Percentiles rank a stretch among this genome's conserved stretches.
phyloP scores from a whole-genome alignment of 108 stramenopile species.

The Conticribra weissflogii region DNA sequence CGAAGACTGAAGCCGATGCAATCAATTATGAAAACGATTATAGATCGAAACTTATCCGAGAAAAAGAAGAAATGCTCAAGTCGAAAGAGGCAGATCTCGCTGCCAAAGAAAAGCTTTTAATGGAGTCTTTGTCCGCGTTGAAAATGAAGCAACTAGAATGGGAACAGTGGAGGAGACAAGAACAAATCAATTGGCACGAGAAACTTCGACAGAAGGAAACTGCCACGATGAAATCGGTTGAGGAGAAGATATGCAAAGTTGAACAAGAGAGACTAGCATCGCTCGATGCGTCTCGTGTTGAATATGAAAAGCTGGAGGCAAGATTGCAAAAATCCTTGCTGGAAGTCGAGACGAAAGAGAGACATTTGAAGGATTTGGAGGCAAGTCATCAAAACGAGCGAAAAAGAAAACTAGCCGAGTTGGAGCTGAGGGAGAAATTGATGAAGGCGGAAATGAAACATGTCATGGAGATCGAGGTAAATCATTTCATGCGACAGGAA shows the following conservation, averaged over 20 bases:
- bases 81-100: constrained; percentile 30
- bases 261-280: constrained; percentile 32
- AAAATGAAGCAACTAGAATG: constrained; percentile 44
- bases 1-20: not conserved
- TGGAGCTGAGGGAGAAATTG: constrained; percentile 46
- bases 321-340: constrained; percentile 41
- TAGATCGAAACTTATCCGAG: constrained; percentile 7
- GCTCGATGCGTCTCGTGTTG: constrained; percentile 27
- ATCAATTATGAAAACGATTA: not conserved
- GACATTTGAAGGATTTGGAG: constrained; percentile 40
- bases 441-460: constrained; percentile 49
- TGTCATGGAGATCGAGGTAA: constrained; percentile 46
- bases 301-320: constrained; percentile 49
- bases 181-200: constrained; percentile 49
- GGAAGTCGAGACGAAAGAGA: constrained; percentile 53
- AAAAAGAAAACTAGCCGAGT: constrained; percentile 45
- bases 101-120: constrained; percentile 27
- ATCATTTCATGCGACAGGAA: not conserved
- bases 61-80: constrained; percentile 26
- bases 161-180: constrained; percentile 44
- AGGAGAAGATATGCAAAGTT: constrained; percentile 30
- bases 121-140: constrained; percentile 18
- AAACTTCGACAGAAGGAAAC: constrained; percentile 48
- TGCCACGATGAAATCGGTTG: constrained; percentile 32
- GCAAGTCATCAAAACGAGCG: constrained; percentile 30